Evolutionary conservation across 73 alveolate genomes (phyloP), one percentile per base, ranked within the genome.

Genomic region (Blepharisma stoltei): DNA sequence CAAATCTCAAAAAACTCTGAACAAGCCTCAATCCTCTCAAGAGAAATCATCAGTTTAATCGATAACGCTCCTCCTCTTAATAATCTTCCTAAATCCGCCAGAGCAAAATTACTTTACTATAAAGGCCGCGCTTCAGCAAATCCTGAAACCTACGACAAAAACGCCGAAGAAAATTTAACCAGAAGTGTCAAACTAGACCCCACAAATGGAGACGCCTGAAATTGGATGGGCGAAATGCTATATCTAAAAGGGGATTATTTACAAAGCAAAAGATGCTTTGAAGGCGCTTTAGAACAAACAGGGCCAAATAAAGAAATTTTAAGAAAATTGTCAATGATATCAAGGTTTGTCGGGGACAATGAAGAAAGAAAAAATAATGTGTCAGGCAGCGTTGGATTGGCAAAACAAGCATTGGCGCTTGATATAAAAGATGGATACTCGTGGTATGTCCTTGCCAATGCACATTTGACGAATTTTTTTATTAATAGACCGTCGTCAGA

Each of bases 401-500:
- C 95, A 9, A 75, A 45, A 14, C 80, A 88, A 65, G 95, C 95
- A 3, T 81, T 88, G 21, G 67, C 81, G 3, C 48, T 50, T 7
- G 90, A 88, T 81, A 27, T 88, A 38, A 73, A 67, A 45, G 95
- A 88, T 55, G 55, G 90, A n/a, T 53, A 80, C 45, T 78, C 88
- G 6, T 88, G 95, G 95, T 85, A 88, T 70, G 86, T 85, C 9
- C 83, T 88, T n/a, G 95, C 90, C 0, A 88, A 88, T 78, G 88
- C 92, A 27, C 95, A 88, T 60, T 66, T 88, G 21, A 85, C 90
- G 7, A 80, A 85, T 53, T 88, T 80, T 78, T 88, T 88, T 52
- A 82, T 54, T 47, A 83, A 79, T 50, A 47, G 67, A 4, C 83
- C 55, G 11, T 70, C 81, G 18, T 71, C 70, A 60, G 90, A 83